Base-by-base conservation (phyloP, 306 rosid species). In the Malus domestica region DNA sequence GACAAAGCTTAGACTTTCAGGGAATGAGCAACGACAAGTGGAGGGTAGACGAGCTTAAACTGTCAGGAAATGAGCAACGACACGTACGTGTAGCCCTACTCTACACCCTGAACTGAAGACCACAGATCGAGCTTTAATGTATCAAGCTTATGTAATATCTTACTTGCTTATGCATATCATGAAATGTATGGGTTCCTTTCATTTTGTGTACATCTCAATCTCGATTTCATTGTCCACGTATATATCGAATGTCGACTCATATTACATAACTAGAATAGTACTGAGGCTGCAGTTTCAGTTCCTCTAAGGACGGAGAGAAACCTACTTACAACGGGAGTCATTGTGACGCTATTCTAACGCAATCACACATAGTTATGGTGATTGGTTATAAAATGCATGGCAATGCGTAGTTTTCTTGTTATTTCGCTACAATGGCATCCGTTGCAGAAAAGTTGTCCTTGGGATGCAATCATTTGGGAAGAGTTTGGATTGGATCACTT, bases 401-500 rank as follows among this genome's bases (percentile, higher is more conserved):
- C 12, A 42, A 10, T 42, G 45, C 12, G 3, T 42, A 11, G 12
- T 8, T 42, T 42, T 42, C 45, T 42, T 42, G 45, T 0, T 9
- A 42, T 42, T 8, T 9, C 12, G 45, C 45, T 10, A 42, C 45
- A 42, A 42, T 42, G 45, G 12, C 45, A 42, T 9, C 45, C 3
- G 3, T 42, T 42, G 45, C 45, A 42, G 45, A 42, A 42, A 42
- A 42, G 45, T 42, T 42, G 45, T 42, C 45, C 12, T 9, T 8
- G 12, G 45, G 12, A 42, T n/a, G 27, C 29, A 25, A 60, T 14
- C 33, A 30, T 15, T 16, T 30, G 68, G 78, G 80, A 65, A 32
- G 19, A 5, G 78, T 54, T 40, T 74, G 76, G 66, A 86, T 74
- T 74, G n/a, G 35, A 52, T 89, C 93, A 72, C 79, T 64, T 7